Evolutionary conservation across 1,284 basidiomycete genomes (phyloP).

Genomic region (Cryptococcus hybrid): DNA sequence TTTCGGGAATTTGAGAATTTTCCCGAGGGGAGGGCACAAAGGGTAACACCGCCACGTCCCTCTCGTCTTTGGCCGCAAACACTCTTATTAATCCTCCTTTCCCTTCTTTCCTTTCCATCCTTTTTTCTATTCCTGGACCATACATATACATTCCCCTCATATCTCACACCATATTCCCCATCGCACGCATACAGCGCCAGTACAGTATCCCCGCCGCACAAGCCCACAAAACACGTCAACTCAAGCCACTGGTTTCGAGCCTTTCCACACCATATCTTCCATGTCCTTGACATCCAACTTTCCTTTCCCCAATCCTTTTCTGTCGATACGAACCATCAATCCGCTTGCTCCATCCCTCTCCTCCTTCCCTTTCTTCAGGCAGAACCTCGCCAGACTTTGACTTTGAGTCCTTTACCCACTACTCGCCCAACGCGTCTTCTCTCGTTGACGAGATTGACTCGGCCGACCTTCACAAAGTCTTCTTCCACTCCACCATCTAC

Average conservation of each 20-base stretch:
- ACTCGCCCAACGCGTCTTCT: conserved; percentile 10
- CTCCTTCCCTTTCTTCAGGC: conserved; percentile 30
- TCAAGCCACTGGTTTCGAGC: too few species aligned
- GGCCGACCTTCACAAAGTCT: conserved; percentile 8
- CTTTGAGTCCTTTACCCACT: conserved; percentile 20
- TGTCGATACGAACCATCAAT: conserved; percentile 5
- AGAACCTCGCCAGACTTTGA: background rate
- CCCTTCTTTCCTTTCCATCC: too few species aligned
- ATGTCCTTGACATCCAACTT: conserved; percentile 2
- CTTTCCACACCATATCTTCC: background rate
- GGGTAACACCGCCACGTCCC: background rate
- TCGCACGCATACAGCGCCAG: too few species aligned
- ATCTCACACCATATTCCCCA: too few species aligned
- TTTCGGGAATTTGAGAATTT: background rate
- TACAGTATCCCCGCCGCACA: too few species aligned
- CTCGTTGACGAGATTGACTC: background rate
- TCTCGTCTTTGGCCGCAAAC: too few species aligned
- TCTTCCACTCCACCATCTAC: conserved; percentile 19
- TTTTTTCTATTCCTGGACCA: too few species aligned
- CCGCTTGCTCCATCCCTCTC: background rate
- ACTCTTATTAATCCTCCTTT: too few species aligned
- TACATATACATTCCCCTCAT: too few species aligned
- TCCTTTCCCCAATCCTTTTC: background rate
- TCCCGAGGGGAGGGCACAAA: background rate
- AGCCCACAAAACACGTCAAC: too few species aligned